Conservation (phyloP, 225 moss, liverwort and hornwort species). For the Bryoerythrophyllum caledonicum region DNA sequence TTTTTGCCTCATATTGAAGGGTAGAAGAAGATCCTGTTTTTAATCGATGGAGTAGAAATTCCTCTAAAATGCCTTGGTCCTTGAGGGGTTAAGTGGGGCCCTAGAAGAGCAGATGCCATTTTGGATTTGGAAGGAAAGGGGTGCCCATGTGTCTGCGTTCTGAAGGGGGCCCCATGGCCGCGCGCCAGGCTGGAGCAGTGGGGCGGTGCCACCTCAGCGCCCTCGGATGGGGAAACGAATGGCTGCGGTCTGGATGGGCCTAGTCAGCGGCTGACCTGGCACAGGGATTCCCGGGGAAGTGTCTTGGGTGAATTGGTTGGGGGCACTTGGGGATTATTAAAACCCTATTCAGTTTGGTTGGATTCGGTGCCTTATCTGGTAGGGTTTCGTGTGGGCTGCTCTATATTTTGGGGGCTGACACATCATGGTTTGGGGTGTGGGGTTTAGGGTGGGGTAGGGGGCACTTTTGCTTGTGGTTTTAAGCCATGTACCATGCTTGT, state of each 20-base stretch:
- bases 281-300: background rate
- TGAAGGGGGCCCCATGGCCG: background rate
- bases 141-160: constrained; percentile 7
- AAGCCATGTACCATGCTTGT: too few relatives aligned
- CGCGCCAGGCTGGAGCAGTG: background rate
- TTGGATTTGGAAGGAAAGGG: too few relatives aligned
- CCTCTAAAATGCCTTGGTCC: too few relatives aligned
- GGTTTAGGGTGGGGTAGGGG: too few relatives aligned
- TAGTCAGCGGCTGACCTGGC: constrained; percentile 11
- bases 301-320: constrained; percentile 14
- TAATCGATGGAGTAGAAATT: too few relatives aligned
- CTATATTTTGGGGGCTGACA: background rate
- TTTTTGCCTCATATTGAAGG: too few relatives aligned
- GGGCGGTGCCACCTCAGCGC: background rate
- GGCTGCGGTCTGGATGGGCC: background rate
- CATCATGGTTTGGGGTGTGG: background rate
- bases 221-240: background rate
- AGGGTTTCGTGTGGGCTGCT: background rate
- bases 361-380: too few relatives aligned
- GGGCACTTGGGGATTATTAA: too few relatives aligned
- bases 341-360: too few relatives aligned
- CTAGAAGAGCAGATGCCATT: background rate
- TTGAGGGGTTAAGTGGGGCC: too few relatives aligned
- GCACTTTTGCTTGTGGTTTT: too few relatives aligned
- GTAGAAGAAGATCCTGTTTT: too few relatives aligned